A percentile compares a stretch with the other conserved stretches of the same genome.
These are phyloP conservation scores for Globisporangium nunn DNA, from an alignment of 352 stramenopile genomes.

Conservation along the genomic window DNA sequence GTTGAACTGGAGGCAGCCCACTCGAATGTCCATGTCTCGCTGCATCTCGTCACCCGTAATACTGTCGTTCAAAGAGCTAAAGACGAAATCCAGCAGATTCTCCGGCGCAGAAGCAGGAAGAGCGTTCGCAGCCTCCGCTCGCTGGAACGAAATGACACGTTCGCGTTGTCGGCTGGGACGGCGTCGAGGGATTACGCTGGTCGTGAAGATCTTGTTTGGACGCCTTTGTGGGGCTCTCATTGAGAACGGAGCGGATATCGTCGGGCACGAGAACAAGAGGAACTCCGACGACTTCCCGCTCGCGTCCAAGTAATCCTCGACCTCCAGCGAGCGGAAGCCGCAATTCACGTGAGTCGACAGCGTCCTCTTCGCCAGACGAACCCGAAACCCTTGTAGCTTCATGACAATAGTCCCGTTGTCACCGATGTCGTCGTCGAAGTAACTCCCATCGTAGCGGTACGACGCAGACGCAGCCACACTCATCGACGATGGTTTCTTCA, in stretches of 20 bases:
- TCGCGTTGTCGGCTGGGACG: slow-evolving; percentile 39
- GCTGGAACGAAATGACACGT: slow-evolving; percentile 60
- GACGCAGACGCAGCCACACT: slow-evolving; percentile 37
- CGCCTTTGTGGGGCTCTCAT: slow-evolving; percentile 44
- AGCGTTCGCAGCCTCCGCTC: slow-evolving; percentile 13
- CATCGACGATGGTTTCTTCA: slow-evolving; percentile 64
- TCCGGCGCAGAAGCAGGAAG: slow-evolving; percentile 15
- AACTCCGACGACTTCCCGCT: slow-evolving; percentile 61
- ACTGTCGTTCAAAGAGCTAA: slow-evolving; percentile 47
- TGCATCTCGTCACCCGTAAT: slow-evolving; percentile 45
- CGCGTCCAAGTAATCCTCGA: slow-evolving; percentile 67
- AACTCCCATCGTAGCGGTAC: slow-evolving; percentile 52
- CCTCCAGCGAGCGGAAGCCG: slow-evolving; percentile 62
- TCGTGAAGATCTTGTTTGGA: slow-evolving; percentile 20
- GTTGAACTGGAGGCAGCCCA: slow-evolving; percentile 74
- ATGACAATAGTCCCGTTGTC: slow-evolving; percentile 67
- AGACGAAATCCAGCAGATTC: slow-evolving; percentile 64
- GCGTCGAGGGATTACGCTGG: slow-evolving; percentile 20
- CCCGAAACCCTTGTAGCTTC: slow-evolving; percentile 75
- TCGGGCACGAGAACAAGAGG: slow-evolving; percentile 74
- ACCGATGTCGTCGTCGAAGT: slow-evolving; percentile 46
- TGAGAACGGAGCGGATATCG: slow-evolving; percentile 57
- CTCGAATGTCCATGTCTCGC: slow-evolving; percentile 56
- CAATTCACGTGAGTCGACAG: slow-evolving; percentile 69
- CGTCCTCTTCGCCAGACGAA: slow-evolving; percentile 75